A percentile compares a stretch with the other conserved stretches of the same genome.
Conservation (phyloP, 2,329 filamentous ascomycete genomes). For the Hymenoscyphus salicellus region DNA sequence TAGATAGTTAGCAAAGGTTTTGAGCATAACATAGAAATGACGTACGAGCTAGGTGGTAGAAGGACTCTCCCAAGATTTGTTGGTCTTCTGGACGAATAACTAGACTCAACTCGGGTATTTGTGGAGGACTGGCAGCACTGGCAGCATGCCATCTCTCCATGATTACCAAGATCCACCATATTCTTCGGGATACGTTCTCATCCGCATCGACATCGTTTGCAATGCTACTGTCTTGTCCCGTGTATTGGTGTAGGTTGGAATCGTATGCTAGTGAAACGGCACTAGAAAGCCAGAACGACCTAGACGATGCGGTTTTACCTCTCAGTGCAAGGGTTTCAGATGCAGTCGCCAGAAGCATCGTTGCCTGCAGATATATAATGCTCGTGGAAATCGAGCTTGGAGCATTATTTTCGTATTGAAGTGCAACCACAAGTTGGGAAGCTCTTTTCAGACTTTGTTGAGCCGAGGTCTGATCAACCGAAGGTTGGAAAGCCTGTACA, state of each 20-base stretch:
- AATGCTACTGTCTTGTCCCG: slow-evolving; percentile 40
- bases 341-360: slow-evolving; percentile 64
- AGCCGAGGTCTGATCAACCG: slow-evolving; percentile 30
- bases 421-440: slow-evolving; percentile 42
- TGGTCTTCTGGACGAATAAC: slow-evolving; percentile 59
- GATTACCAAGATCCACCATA: slow-evolving; percentile 71
- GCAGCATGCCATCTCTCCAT: slow-evolving; percentile 72
- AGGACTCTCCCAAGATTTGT: slow-evolving; percentile 57
- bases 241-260: slow-evolving; percentile 57
- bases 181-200: slow-evolving; percentile 58
- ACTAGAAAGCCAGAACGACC: slow-evolving; percentile 57
- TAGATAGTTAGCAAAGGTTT: slow-evolving; percentile 30
- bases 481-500: slow-evolving; percentile 51
- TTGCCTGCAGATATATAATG: slow-evolving; percentile 61
- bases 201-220: slow-evolving; percentile 57
- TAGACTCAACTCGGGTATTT: slow-evolving; percentile 61
- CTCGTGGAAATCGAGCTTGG: slow-evolving; percentile 42
- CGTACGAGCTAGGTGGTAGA: slow-evolving; percentile 65
- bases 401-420: slow-evolving; percentile 44
- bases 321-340: slow-evolving; percentile 54
- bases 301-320: slow-evolving; percentile 43
- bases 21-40: slow-evolving; percentile 25
- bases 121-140: slow-evolving; percentile 59
- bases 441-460: slow-evolving; percentile 41
- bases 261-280: slow-evolving; percentile 65